Percentiles rank a stretch among this genome's conserved stretches.
Evolutionary conservation across 2,329 filamentous ascomycete genomes (phyloP).

Genomic region (Chalara sp.): DNA sequence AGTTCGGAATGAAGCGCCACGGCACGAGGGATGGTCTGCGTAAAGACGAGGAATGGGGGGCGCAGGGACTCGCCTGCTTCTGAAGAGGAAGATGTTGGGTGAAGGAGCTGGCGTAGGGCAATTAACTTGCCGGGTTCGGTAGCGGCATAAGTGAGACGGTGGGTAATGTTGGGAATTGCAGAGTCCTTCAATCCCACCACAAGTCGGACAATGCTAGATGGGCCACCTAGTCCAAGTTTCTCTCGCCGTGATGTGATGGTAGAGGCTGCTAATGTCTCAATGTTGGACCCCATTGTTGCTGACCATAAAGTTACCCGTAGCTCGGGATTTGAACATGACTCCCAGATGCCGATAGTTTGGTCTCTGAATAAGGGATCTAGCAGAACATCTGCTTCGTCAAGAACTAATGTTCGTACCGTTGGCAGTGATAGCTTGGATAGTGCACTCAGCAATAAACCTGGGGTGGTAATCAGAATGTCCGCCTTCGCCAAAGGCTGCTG

Average conservation of each 20-base stretch:
- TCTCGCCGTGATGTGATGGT: conserved; percentile 52
- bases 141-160: conserved; percentile 84
- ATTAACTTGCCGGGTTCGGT: conserved; percentile 92
- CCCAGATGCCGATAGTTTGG: conserved; percentile 81
- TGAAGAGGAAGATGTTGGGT: conserved; percentile 58
- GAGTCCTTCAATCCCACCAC: conserved; percentile 97
- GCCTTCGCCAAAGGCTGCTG: conserved; percentile 56
- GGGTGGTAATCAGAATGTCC: conserved; percentile 76
- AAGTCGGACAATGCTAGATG: conserved; percentile 63
- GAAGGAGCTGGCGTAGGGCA: conserved; percentile 81
- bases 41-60: conserved; percentile 91
- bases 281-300: conserved; percentile 90
- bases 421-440: conserved; percentile 54
- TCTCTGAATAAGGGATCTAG: conserved; percentile 86
- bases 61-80: conserved; percentile 45
- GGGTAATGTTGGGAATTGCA: conserved; percentile 84
- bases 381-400: conserved; percentile 94
- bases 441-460: conserved; percentile 70
- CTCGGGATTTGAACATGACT: conserved; percentile 62
- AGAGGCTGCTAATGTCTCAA: conserved; percentile 71
- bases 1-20: conserved; percentile 83
- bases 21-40: conserved; percentile 89
- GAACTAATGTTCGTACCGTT: conserved; percentile 64
- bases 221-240: conserved; percentile 27
- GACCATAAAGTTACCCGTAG: conserved; percentile 84